Percentiles rank a stretch among this genome's conserved stretches.
phyloP scores from a whole-genome alignment of 1,284 basidiomycete genomes.

The Stereum hirsutum region DNA sequence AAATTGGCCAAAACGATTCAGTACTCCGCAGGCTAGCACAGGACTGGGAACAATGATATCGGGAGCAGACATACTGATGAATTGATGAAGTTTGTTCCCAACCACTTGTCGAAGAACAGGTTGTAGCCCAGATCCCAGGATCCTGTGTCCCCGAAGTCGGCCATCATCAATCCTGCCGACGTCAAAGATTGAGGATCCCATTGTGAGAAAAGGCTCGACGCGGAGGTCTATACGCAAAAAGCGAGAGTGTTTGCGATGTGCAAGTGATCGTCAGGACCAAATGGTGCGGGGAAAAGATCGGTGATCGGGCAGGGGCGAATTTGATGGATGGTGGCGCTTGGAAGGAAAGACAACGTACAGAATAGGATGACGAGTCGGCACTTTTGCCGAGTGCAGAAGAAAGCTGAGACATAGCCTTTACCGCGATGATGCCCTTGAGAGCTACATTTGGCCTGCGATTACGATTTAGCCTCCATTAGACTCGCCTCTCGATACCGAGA shows the following conservation, averaged over 20 bases:
- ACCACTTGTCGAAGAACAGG: neutral
- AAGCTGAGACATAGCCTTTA: slow-evolving; percentile 15
- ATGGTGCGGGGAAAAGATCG: no score
- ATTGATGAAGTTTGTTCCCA: neutral
- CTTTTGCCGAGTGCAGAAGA: slow-evolving; percentile 8
- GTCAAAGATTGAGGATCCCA: neutral
- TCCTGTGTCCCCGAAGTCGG: neutral
- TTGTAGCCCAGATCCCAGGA: neutral
- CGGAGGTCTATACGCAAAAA: neutral
- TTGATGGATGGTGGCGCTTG: no score
- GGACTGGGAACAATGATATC: no score
- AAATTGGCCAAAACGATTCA: no score
- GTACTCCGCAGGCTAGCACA: no score
- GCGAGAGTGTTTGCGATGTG: no score
- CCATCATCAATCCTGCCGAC: neutral
- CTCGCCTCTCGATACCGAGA: neutral
- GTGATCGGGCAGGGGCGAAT: no score
- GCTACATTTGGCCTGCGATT: slow-evolving; percentile 7
- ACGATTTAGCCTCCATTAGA: neutral
- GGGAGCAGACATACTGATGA: neutral
- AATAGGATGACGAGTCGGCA: slow-evolving; percentile 10
- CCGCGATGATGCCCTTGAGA: slow-evolving; percentile 16
- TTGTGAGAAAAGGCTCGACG: neutral
- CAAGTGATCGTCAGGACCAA: no score
- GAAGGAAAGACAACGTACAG: slow-evolving; percentile 2